These are phyloP conservation scores for Recurvomyces mirabilis DNA, from an alignment of 495 filamentous ascomycete genomes.

Conservation along the genomic window DNA sequence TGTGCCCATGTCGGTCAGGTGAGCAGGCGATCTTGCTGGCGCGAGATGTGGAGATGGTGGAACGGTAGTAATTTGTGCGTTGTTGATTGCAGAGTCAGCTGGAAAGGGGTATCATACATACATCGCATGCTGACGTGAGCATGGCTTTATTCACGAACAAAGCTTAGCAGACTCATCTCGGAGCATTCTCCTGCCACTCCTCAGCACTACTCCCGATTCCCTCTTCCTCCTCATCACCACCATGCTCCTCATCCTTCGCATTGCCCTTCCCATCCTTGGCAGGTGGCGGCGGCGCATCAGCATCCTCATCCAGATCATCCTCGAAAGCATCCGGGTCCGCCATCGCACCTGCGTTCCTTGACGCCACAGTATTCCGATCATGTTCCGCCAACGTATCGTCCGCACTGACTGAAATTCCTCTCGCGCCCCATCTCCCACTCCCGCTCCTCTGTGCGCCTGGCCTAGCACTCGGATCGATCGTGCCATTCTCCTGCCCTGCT, in stretches of 20 bases:
- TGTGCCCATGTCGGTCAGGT: no score
- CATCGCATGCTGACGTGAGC: no score
- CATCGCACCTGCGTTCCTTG: neutral
- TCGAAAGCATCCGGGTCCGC: constrained; percentile 21
- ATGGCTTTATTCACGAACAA: no score
- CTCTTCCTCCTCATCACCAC: neutral
- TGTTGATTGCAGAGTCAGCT: no score
- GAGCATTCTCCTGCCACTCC: constrained; percentile 15
- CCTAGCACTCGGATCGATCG: no score
- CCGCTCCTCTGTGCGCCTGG: no score
- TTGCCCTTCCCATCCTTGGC: constrained; percentile 13
- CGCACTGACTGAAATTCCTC: constrained; percentile 24
- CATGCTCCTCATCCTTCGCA: constrained; percentile 34
- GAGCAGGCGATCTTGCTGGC: no score
- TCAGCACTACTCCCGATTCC: constrained; percentile 13
- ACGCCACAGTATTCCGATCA: neutral
- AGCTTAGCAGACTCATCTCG: no score
- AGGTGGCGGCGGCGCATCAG: constrained; percentile 10
- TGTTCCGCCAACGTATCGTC: constrained; percentile 21
- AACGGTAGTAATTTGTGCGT: no score
- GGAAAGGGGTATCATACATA: no score
- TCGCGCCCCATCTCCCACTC: constrained; percentile 22
- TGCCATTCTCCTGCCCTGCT: constrained; percentile 17
- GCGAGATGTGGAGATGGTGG: no score
- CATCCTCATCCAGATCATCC: constrained; percentile 19